Evolutionary conservation across 352 stramenopile species (phyloP).

Genomic region (Phytophthora nicotianae): DNA sequence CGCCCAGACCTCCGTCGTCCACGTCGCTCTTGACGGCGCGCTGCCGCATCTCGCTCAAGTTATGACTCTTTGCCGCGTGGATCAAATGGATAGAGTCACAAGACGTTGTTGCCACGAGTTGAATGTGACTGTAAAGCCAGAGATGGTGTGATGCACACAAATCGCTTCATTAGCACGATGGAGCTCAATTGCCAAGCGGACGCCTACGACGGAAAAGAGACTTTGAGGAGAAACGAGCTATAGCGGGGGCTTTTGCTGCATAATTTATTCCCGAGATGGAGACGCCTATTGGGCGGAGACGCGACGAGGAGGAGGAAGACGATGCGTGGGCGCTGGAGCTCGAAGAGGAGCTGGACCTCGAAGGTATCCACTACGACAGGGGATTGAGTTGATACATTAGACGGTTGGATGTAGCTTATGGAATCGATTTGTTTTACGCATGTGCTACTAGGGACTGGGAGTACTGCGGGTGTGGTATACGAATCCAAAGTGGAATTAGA

Average conservation of each 20-base stretch:
- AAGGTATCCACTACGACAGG: constrained; percentile 26
- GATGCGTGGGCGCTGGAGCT: constrained; percentile 70
- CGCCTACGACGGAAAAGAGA: constrained; percentile 16
- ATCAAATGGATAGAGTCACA: constrained; percentile 9
- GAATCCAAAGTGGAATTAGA: constrained; percentile 9
- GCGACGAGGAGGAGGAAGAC: constrained; percentile 46
- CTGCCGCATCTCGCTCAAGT: constrained; percentile 51
- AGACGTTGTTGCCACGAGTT: neutral
- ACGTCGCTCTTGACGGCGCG: constrained; percentile 64
- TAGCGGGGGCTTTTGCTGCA: neutral
- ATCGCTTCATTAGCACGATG: neutral
- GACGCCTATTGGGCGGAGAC: neutral
- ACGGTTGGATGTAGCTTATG: neutral
- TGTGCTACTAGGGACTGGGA: constrained; percentile 5
- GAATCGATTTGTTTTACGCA: neutral
- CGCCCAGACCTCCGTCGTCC: constrained; percentile 45
- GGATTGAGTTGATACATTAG: constrained; percentile 1
- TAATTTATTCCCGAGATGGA: constrained; percentile 6
- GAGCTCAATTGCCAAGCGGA: constrained; percentile 22
- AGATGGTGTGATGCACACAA: constrained; percentile 10
- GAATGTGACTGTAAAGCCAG: constrained; percentile 1
- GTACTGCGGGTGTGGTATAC: neutral
- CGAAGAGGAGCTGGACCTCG: constrained; percentile 65
- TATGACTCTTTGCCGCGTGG: constrained; percentile 25
- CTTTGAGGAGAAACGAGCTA: neutral